Conservation (phyloP, 2,329 filamentous ascomycete species). For the Huntiella decipiens region DNA sequence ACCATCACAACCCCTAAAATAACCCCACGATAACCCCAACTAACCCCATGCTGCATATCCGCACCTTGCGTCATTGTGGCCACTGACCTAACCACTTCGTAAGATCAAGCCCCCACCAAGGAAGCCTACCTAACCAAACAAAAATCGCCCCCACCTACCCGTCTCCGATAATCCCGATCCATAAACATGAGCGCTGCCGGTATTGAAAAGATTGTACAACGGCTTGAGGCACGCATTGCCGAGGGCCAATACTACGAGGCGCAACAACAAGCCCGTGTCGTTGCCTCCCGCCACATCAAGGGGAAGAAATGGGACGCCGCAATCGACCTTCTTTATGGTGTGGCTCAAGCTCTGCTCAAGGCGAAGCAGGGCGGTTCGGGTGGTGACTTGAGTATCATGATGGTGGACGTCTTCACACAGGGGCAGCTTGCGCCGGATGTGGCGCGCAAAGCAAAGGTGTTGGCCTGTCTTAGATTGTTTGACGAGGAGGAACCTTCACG, state of each 20-base stretch:
- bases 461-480: slow-evolving; percentile 67
- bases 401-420: slow-evolving; percentile 83
- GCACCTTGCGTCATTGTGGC: neutral
- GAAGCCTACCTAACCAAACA: neutral
- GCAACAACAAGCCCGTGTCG: slow-evolving; percentile 91
- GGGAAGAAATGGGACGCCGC: slow-evolving; percentile 66
- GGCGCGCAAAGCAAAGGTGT: slow-evolving; percentile 52
- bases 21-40: neutral
- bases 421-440: slow-evolving; percentile 61
- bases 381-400: slow-evolving; percentile 69
- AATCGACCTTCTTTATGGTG: slow-evolving; percentile 67
- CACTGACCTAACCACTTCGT: neutral
- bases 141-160: neutral
- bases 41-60: neutral
- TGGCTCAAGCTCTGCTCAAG: slow-evolving; percentile 68
- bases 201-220: slow-evolving; percentile 38
- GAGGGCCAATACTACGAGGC: slow-evolving; percentile 95
- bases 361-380: slow-evolving; percentile 89
- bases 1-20: neutral
- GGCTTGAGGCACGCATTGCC: slow-evolving; percentile 68
- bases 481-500: slow-evolving; percentile 68
- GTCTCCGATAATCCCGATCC: neutral
- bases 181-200: slow-evolving; percentile 20
- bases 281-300: slow-evolving; percentile 87
- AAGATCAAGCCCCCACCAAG: neutral